phyloP scores from a whole-genome alignment of 2,329 filamentous ascomycete species.

The Tympanopsis confertula region DNA sequence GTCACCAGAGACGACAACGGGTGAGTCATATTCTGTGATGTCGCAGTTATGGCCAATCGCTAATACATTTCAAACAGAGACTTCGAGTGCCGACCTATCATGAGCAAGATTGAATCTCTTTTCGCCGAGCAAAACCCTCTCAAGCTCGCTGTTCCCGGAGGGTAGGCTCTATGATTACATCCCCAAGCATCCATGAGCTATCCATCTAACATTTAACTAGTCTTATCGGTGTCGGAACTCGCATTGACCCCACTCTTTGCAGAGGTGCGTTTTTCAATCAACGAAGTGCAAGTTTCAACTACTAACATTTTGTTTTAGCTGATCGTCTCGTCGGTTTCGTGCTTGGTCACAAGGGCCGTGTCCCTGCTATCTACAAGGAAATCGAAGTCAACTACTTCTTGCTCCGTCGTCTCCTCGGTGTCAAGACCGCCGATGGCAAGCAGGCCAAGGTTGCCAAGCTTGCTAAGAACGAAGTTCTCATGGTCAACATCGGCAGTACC shows the following conservation, averaged over 20 bases:
- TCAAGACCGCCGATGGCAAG: conserved; percentile 95
- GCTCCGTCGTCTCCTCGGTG: conserved; percentile 83
- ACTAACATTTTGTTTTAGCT: too few species aligned
- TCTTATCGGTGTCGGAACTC: conserved; percentile 94
- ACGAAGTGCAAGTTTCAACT: too few species aligned
- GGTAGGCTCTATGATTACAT: too few species aligned
- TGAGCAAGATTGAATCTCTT: conserved; percentile 84
- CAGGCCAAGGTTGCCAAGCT: conserved; percentile 98
- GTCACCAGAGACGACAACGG: conserved; percentile 90
- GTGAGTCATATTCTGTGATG: too few species aligned
- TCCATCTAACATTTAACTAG: too few species aligned
- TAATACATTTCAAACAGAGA: too few species aligned
- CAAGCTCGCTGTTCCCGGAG: conserved; percentile 93
- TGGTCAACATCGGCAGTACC: conserved; percentile 98
- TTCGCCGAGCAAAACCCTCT: conserved; percentile 98
- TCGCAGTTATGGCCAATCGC: too few species aligned
- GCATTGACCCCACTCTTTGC: conserved; percentile 94
- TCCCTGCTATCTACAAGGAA: conserved; percentile 95
- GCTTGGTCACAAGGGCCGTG: conserved; percentile 80
- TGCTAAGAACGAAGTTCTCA: conserved; percentile 95
- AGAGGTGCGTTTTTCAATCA: too few species aligned
- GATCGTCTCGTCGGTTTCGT: conserved; percentile 98
- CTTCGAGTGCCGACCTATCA: conserved; percentile 94
- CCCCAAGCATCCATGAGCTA: too few species aligned
- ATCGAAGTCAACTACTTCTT: conserved; percentile 99